Evolutionary conservation across 352 stramenopile genomes (phyloP).

Genomic region (Phytophthora tubulina): DNA sequence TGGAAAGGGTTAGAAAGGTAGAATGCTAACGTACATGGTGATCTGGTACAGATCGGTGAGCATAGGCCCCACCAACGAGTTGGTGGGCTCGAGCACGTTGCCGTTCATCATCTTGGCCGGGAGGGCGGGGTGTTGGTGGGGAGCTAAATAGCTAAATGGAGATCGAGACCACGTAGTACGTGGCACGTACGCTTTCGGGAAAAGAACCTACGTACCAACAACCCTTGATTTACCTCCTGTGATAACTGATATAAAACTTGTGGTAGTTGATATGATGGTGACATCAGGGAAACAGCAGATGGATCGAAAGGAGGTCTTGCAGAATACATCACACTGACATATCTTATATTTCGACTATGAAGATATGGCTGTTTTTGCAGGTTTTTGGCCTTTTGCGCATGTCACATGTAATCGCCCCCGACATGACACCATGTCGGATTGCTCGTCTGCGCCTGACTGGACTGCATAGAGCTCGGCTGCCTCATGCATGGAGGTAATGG

Average conservation of each 20-base stretch:
- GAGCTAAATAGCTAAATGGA: slow-evolving; percentile 27
- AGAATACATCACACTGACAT: not conserved
- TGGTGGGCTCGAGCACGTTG: slow-evolving; percentile 82
- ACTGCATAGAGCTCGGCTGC: slow-evolving; percentile 6
- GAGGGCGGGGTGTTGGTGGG: not conserved
- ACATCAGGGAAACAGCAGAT: not conserved
- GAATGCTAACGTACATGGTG: slow-evolving; percentile 68
- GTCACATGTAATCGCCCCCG: slow-evolving; percentile 16
- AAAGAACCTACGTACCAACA: slow-evolving; percentile 30
- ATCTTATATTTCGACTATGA: not conserved
- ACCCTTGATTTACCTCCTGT: not conserved
- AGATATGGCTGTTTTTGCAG: not conserved
- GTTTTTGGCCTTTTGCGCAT: not conserved
- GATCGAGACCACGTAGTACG: slow-evolving; percentile 32
- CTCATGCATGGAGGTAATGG: not conserved
- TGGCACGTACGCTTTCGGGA: slow-evolving; percentile 24
- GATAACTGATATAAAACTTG: too few relatives aligned
- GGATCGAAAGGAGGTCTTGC: not conserved
- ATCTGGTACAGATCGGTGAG: slow-evolving; percentile 99
- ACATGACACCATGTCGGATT: not conserved
- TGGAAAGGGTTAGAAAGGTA: not conserved
- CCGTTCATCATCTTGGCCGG: slow-evolving; percentile 40
- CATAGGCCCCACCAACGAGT: slow-evolving; percentile 95
- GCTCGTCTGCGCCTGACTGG: slow-evolving; percentile 1
- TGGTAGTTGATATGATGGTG: not conserved